These are phyloP conservation scores for Zasmidium cellare DNA, from an alignment of 2,329 filamentous ascomycete genomes.

Conservation along the genomic window DNA sequence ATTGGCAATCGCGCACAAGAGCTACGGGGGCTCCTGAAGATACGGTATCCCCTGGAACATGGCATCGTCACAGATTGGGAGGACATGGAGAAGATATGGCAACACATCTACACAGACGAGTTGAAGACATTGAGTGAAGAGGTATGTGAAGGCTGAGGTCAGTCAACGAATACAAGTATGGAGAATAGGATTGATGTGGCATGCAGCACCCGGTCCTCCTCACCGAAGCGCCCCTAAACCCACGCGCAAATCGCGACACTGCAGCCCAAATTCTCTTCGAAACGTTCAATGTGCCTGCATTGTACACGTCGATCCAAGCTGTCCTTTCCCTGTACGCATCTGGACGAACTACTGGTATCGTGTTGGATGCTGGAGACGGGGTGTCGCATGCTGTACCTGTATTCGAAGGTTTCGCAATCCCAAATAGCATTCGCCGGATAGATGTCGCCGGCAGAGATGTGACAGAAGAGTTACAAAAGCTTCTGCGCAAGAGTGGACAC, in stretches of 20 bases:
- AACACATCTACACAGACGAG: conserved; percentile 94
- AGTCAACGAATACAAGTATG: conserved; percentile 5
- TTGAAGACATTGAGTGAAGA: conserved; percentile 97
- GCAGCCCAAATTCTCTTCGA: conserved; percentile 98
- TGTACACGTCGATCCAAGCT: conserved; percentile 96
- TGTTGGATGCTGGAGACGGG: conserved; percentile 91
- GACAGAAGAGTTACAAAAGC: conserved; percentile 88
- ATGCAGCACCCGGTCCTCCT: conserved; percentile 85
- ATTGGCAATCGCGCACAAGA: conserved; percentile 92
- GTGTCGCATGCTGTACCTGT: conserved; percentile 97
- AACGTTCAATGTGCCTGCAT: conserved; percentile 94
- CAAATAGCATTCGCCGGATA: conserved; percentile 90
- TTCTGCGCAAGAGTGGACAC: conserved; percentile 88
- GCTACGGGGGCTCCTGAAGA: conserved; percentile 89
- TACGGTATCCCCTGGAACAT: conserved; percentile 92
- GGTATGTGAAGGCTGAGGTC: conserved; percentile 50
- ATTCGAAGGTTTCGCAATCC: conserved; percentile 96
- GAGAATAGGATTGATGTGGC: conserved; percentile 14
- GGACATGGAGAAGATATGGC: conserved; percentile 99
- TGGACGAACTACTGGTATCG: conserved; percentile 91
- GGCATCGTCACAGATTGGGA: conserved; percentile 99
- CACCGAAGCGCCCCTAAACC: conserved; percentile 94
- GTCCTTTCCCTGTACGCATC: conserved; percentile 95
- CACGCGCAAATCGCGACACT: conserved; percentile 90
- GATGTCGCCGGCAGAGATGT: conserved; percentile 96